phyloP scores from a whole-genome alignment of 2,329 filamentous ascomycete genomes.

The Neofusicoccum sp. region DNA sequence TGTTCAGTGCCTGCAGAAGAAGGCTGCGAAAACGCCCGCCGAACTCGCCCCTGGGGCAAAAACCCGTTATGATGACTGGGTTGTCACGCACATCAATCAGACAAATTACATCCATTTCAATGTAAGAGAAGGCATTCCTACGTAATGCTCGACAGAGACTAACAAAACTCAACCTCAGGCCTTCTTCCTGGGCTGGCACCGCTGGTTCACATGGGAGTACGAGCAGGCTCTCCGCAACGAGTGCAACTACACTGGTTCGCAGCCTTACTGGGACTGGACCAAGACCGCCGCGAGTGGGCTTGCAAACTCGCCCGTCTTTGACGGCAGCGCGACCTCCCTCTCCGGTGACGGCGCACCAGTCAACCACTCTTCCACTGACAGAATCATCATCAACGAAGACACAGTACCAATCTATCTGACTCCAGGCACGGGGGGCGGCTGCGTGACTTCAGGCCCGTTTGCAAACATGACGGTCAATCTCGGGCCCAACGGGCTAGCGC shows the following conservation, averaged over 20 bases:
- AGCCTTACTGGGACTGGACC: slow-evolving; percentile 42
- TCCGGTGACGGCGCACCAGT: slow-evolving; percentile 47
- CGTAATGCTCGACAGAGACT: background rate
- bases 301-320: slow-evolving; percentile 54
- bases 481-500: slow-evolving; percentile 47
- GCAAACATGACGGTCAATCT: slow-evolving; percentile 49
- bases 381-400: slow-evolving; percentile 15
- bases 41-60: slow-evolving; percentile 35
- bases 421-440: slow-evolving; percentile 59
- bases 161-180: slow-evolving; percentile 25
- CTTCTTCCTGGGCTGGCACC: slow-evolving; percentile 44
- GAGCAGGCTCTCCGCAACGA: slow-evolving; percentile 46
- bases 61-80: slow-evolving; percentile 41
- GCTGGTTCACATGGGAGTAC: slow-evolving; percentile 47
- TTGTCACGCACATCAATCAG: slow-evolving; percentile 39
- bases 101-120: slow-evolving; percentile 38
- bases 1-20: slow-evolving; percentile 37
- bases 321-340: slow-evolving; percentile 53
- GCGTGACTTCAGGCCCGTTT: slow-evolving; percentile 57
- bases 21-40: slow-evolving; percentile 34
- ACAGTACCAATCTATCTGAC: slow-evolving; percentile 39
- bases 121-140: slow-evolving; percentile 22
- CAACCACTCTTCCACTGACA: background rate
- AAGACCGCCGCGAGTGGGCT: slow-evolving; percentile 15
- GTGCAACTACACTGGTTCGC: slow-evolving; percentile 46